These are phyloP conservation scores for Coemansia sp. DNA, from an alignment of 192 early-diverging fungal species.

Conservation along the genomic window DNA sequence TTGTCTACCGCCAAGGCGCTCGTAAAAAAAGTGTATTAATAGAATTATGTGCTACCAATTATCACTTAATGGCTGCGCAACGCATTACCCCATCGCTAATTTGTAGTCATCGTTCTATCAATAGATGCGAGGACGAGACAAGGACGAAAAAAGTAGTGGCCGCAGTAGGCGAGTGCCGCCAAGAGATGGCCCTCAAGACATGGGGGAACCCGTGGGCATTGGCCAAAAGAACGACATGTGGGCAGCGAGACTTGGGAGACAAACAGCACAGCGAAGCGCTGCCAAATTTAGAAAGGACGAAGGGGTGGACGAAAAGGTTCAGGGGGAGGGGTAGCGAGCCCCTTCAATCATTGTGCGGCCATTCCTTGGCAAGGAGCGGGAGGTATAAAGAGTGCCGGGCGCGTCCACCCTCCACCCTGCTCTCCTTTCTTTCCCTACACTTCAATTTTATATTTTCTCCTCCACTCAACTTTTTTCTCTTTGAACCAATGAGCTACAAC, in stretches of 20 bases:
- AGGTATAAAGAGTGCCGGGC: background rate
- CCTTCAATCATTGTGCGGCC: background rate
- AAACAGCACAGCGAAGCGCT: background rate
- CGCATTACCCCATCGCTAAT: background rate
- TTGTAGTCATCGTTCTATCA: background rate
- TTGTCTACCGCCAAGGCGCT: background rate
- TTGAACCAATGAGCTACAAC: slow-evolving; percentile 13
- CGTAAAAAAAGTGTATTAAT: background rate
- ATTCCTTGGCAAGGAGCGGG: background rate
- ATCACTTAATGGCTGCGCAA: background rate
- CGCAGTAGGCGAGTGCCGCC: background rate
- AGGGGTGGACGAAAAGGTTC: background rate
- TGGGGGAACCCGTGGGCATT: background rate
- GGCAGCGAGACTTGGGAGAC: background rate
- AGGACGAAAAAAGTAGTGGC: background rate
- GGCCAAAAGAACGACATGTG: no score
- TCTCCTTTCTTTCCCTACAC: background rate
- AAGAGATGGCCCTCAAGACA: slow-evolving; percentile 6
- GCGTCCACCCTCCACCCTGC: background rate
- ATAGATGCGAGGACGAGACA: background rate
- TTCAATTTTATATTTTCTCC: background rate
- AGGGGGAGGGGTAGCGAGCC: background rate
- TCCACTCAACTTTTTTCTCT: background rate
- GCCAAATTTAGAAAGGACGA: background rate
- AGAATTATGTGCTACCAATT: background rate